A percentile compares a stretch with the other conserved stretches of the same genome.
Evolutionary conservation across 2,329 filamentous ascomycete genomes (phyloP).

Genomic region (Ophiostoma populinum): DNA sequence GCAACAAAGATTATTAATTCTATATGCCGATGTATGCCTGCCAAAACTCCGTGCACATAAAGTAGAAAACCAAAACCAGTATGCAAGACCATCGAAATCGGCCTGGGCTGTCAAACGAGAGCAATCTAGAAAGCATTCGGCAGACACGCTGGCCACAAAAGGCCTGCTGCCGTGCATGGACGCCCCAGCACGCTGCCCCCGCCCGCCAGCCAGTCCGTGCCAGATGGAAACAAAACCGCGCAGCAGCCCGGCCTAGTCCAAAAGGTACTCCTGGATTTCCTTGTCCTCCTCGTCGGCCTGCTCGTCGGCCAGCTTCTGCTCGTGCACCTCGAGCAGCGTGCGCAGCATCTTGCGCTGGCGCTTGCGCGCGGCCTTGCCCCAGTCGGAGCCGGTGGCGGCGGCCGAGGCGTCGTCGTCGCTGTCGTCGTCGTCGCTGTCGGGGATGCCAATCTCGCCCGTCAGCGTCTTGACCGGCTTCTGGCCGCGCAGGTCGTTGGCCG

Average conservation of each 20-base stretch:
- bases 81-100: too few species aligned
- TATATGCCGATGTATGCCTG: too few species aligned
- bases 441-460: constrained; percentile 19
- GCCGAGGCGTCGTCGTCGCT: constrained; percentile 16
- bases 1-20: too few species aligned
- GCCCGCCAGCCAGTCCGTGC: too few species aligned
- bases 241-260: constrained; percentile 23
- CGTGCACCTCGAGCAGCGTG: constrained; percentile 45
- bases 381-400: constrained; percentile 28
- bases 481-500: constrained; percentile 40
- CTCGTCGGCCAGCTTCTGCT: constrained; percentile 36
- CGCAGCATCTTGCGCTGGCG: constrained; percentile 51
- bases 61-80: too few species aligned
- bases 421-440: constrained; percentile 16
- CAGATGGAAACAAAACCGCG: too few species aligned
- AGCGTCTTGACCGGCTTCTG: constrained; percentile 27
- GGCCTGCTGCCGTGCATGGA: too few species aligned
- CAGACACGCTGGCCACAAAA: too few species aligned
- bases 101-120: too few species aligned
- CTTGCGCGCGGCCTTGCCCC: constrained; percentile 54
- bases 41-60: too few species aligned
- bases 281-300: constrained; percentile 52
- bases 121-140: too few species aligned
- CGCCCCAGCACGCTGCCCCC: too few species aligned
- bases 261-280: constrained; percentile 56